Percentiles rank a stretch among this genome's conserved stretches.
Evolutionary conservation across 176 grass and related monocot genomes (phyloP).

Genomic region (Tillandsia leiboldiana): DNA sequence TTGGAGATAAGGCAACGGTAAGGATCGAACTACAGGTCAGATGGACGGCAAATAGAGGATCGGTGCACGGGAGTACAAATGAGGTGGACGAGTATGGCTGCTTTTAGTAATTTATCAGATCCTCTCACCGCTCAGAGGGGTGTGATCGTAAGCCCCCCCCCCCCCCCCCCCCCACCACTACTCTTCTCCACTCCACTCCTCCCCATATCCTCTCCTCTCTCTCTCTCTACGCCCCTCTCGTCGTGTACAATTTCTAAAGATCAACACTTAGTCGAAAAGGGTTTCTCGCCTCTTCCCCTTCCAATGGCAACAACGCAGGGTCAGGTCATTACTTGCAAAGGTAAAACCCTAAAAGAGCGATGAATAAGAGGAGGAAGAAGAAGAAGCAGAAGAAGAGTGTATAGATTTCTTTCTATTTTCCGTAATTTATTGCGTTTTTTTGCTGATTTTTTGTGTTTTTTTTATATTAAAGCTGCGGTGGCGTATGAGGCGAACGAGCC

Average conservation of each 20-base stretch:
- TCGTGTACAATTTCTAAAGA: no score
- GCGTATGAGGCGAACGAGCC: conserved; percentile 86
- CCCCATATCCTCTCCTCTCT: conserved; percentile 1
- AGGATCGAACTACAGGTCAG: no score
- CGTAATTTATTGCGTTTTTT: neutral
- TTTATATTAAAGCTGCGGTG: conserved; percentile 63
- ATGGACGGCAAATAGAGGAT: no score
- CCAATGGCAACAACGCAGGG: conserved; percentile 57
- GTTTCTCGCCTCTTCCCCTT: no score
- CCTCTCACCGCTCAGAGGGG: no score
- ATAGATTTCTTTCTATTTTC: conserved; percentile 1
- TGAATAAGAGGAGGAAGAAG: neutral
- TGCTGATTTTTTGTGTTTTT: neutral
- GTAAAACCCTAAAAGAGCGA: conserved; percentile 17
- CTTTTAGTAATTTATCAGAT: no score
- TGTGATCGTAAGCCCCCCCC: no score
- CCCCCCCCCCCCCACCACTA: no score
- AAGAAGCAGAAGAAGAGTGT: neutral
- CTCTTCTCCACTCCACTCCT: neutral
- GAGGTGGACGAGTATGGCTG: no score
- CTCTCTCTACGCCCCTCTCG: neutral
- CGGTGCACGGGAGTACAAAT: no score
- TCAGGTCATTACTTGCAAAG: conserved; percentile 98
- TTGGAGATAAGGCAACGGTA: no score
- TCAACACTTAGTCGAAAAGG: no score